A percentile compares a stretch with the other conserved stretches of the same genome.
Conservation (phyloP, 2,329 filamentous ascomycete genomes). For the Byssoonygena ceratinophila region DNA sequence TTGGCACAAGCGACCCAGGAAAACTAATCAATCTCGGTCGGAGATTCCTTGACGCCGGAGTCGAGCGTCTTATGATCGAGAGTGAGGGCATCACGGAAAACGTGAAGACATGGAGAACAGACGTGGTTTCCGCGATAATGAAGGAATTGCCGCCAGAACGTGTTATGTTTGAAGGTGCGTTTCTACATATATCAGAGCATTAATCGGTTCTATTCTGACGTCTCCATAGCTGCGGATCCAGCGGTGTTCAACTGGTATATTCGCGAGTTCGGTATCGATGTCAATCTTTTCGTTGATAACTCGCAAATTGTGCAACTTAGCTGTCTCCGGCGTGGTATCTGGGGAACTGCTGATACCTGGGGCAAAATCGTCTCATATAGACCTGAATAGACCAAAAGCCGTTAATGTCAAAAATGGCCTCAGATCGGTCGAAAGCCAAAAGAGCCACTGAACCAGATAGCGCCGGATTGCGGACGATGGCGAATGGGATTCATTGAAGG, state of each 20-base stretch:
- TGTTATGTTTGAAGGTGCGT: constrained; percentile 44
- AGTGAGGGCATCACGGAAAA: constrained; percentile 52
- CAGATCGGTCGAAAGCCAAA: no score
- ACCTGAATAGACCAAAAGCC: constrained; percentile 15
- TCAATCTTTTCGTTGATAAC: constrained; percentile 49
- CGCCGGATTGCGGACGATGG: no score
- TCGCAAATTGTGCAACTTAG: constrained; percentile 49
- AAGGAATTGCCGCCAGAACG: constrained; percentile 42
- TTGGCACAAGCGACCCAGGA: constrained; percentile 42
- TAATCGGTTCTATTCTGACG: not conserved
- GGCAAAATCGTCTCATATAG: constrained; percentile 41
- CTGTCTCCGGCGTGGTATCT: constrained; percentile 44
- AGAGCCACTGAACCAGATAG: no score
- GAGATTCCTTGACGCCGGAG: constrained; percentile 42
- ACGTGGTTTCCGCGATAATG: constrained; percentile 45
- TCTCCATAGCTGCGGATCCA: constrained; percentile 40
- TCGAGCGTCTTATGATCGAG: constrained; percentile 49
- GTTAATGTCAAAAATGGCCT: not conserved
- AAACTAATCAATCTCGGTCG: constrained; percentile 43
- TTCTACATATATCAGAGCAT: not conserved
- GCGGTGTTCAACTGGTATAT: constrained; percentile 49
- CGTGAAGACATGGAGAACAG: constrained; percentile 44
- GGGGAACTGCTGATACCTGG: constrained; percentile 48
- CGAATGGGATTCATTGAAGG: no score
- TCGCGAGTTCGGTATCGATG: constrained; percentile 47